phyloP scores from a whole-genome alignment of 2,329 filamentous ascomycete species.

The Microdochium trichocladiopsis region DNA sequence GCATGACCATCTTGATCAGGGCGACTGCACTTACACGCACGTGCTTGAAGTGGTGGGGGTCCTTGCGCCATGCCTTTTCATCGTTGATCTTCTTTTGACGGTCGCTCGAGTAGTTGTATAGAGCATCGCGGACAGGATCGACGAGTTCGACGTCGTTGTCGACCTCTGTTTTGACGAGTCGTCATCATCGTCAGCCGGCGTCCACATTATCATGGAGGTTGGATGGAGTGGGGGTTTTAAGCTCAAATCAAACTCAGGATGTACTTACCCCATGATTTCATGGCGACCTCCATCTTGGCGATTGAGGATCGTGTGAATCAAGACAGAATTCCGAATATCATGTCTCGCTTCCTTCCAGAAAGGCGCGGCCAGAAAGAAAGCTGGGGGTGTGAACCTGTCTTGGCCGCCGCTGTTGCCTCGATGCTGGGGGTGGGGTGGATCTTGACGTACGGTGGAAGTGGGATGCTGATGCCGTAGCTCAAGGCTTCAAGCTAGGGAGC shows the following conservation, averaged over 20 bases:
- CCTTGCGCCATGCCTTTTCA: slow-evolving; percentile 65
- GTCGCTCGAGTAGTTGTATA: slow-evolving; percentile 73
- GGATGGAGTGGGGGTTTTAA: background rate
- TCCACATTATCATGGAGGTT: background rate
- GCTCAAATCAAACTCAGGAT: background rate
- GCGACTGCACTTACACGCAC: slow-evolving; percentile 92
- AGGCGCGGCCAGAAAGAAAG: no score
- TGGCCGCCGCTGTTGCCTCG: background rate
- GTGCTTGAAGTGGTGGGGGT: slow-evolving; percentile 84
- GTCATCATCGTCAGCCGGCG: slow-evolving; percentile 9
- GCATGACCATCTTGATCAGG: slow-evolving; percentile 98
- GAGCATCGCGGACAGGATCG: slow-evolving; percentile 80
- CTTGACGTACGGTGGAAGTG: background rate
- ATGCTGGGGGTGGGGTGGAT: slow-evolving; percentile 7
- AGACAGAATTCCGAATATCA: background rate
- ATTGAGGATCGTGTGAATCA: no score
- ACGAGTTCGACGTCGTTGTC: slow-evolving; percentile 81
- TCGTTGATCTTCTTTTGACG: slow-evolving; percentile 61
- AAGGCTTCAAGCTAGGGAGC: background rate
- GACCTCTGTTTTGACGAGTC: slow-evolving; percentile 53
- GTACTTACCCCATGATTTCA: slow-evolving; percentile 53
- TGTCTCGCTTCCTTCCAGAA: background rate
- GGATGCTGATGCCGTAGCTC: background rate
- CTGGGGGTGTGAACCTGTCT: background rate
- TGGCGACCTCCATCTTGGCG: slow-evolving; percentile 44